Base-by-base conservation (phyloP, 176 grass and related monocot species). In the Oryza coarctata region DNA sequence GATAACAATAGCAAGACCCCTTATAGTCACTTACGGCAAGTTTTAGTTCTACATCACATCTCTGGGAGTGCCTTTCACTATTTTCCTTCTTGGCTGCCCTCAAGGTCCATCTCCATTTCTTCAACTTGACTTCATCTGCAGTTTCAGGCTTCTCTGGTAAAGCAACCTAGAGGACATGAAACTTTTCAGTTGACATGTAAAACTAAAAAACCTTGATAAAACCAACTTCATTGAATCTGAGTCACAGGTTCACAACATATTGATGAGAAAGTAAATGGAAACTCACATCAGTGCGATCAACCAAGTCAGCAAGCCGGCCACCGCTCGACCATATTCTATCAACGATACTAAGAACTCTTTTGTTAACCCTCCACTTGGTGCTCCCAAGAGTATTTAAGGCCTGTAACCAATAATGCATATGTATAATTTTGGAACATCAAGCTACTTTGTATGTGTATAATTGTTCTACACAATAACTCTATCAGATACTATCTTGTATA, bases 271-370 rank as follows among this genome's bases (percentile, higher is more conserved):
- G 38, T 26, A 62, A 50, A 81, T 72, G 64, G 70, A 30, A 98
- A 85, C 96, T 89, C 75, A 98, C 96, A 78, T 95, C 93, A 40
- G 80, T 49, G 28, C 93, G 84, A 85, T 98, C 96, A 86, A 95
- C 96, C 85, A 98, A 87, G 69, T 93, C 88, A 71, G 84, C 96
- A 77, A 98, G 91, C 41, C 87, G 41, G 26, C 93, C 96, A 75
- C 96, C 96, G 78, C 90, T 93, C 12, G 86, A 98, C 96, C 96
- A 98, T 74, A 98, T 91, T 90, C 93, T 98, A 29, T 98, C 96
- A 44, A 98, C 69, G 76, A 98, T 83, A 92, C 78, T 86, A 79
- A 98, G 92, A 81, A 98, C 93, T 52, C 80, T 88, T 90, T 93
- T 95, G 86, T 98, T 98, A 60, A 98, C 78, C 70, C 88, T 95